Evolutionary conservation across 306 rosid species (phyloP).

Genomic region (Prunus armeniaca): DNA sequence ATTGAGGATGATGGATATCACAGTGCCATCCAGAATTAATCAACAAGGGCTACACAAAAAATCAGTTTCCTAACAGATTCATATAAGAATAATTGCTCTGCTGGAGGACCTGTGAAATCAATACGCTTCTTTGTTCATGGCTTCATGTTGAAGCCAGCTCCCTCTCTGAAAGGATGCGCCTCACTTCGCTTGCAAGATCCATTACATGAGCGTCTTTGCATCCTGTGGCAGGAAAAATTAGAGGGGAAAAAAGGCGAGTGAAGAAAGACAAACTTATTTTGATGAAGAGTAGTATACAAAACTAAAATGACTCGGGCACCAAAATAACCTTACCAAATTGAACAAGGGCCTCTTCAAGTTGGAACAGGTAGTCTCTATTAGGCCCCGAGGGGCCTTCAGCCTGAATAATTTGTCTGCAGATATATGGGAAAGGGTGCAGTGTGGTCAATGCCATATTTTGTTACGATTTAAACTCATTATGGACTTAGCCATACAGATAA

Average conservation of each 20-base stretch:
- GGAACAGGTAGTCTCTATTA: conserved; percentile 81
- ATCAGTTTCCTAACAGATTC: background rate
- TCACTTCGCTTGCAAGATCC: conserved; percentile 77
- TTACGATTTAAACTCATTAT: background rate
- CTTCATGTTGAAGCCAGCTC: conserved; percentile 28
- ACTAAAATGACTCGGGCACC: conserved; percentile 4
- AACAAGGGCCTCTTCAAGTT: conserved; percentile 72
- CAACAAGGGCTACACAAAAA: background rate
- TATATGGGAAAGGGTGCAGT: background rate
- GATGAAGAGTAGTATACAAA: background rate
- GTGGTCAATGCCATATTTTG: background rate
- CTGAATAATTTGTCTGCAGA: conserved; percentile 59
- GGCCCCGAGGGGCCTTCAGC: conserved; percentile 94
- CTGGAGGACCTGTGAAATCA: background rate
- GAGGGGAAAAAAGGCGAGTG: background rate
- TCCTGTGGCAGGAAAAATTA: conserved; percentile 36
- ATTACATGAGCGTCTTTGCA: conserved; percentile 66
- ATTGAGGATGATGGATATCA: background rate
- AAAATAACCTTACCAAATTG: conserved; percentile 52
- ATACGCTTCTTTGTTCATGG: background rate
- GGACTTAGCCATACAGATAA: background rate
- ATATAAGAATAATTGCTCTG: background rate
- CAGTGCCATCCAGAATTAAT: conserved; percentile 7
- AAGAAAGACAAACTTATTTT: background rate
- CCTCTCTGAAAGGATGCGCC: conserved; percentile 59